Percentiles rank a stretch among this genome's conserved stretches.
phyloP scores from a whole-genome alignment of 2,329 filamentous ascomycete species.

The Trichoderma breve region DNA sequence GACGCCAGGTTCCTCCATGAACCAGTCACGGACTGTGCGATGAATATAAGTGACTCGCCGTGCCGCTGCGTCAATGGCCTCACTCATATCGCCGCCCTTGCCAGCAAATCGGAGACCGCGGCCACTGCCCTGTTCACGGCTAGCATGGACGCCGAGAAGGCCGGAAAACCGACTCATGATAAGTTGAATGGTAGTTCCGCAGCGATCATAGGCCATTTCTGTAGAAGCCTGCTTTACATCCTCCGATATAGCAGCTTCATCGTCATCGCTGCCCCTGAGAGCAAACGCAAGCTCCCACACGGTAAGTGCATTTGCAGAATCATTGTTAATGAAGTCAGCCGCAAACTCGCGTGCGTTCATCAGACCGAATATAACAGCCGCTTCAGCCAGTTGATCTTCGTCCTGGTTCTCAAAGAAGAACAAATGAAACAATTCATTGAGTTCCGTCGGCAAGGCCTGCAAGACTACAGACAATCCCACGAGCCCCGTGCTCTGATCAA shows the following conservation, averaged over 20 bases:
- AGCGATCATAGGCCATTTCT: conserved; percentile 23
- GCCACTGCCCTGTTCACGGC: conserved; percentile 21
- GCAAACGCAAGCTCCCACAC: conserved; percentile 38
- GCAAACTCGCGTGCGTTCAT: conserved; percentile 33
- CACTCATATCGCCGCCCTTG: conserved; percentile 2
- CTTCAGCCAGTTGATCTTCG: conserved; percentile 20
- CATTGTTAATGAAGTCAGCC: conserved; percentile 34
- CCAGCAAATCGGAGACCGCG: conserved; percentile 20
- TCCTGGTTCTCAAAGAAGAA: conserved; percentile 32
- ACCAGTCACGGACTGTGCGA: conserved; percentile 36
- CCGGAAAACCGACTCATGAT: conserved; percentile 28
- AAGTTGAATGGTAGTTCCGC: conserved; percentile 18
- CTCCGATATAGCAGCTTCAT: conserved; percentile 21
- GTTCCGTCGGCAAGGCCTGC: conserved; percentile 26
- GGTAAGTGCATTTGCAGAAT: conserved; percentile 31
- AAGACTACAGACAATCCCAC: conserved; percentile 18
- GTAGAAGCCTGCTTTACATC: conserved; percentile 26
- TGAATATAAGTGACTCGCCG: conserved; percentile 35
- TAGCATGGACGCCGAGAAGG: conserved; percentile 28
- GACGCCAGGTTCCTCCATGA: conserved; percentile 28
- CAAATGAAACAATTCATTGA: conserved; percentile 32
- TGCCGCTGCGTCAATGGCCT: conserved; percentile 5
- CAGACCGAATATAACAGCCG: conserved; percentile 31
- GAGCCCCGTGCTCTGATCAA: conserved; percentile 4
- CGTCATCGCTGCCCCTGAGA: conserved; percentile 23